These are phyloP conservation scores for Tuber magnatum DNA, from an alignment of 495 filamentous ascomycete species.

Conservation along the genomic window DNA sequence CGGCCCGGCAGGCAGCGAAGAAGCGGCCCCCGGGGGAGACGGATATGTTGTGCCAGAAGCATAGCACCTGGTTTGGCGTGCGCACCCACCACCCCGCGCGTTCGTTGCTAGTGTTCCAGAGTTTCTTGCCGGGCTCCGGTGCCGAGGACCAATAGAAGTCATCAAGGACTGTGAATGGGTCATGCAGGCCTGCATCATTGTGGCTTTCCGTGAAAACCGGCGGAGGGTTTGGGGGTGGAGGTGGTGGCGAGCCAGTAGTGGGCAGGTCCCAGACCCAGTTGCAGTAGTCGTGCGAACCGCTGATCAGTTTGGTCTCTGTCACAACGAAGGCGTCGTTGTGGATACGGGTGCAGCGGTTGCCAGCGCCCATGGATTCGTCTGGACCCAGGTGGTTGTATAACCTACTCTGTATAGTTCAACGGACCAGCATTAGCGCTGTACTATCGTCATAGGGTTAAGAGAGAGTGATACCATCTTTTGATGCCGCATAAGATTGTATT, in stretches of 20 bases:
- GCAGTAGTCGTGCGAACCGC: constrained; percentile 39
- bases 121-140: not conserved
- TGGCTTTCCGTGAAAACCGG: constrained; percentile 21
- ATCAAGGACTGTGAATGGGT: constrained; percentile 36
- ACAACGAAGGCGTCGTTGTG: constrained; percentile 33
- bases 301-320: constrained; percentile 29
- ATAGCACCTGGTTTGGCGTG: constrained; percentile 39
- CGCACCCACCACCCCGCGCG: constrained; percentile 40
- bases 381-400: constrained; percentile 31
- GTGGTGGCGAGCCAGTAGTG: not conserved
- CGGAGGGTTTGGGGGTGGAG: not conserved
- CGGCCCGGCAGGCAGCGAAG: constrained; percentile 36
- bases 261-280: constrained; percentile 39
- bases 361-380: constrained; percentile 30
- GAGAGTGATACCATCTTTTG: constrained; percentile 23
- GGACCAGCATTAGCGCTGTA: not conserved
- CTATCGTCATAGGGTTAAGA: not conserved
- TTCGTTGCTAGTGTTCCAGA: constrained; percentile 35
- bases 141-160: constrained; percentile 38
- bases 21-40: constrained; percentile 15
- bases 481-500: constrained; percentile 33
- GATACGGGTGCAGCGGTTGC: constrained; percentile 36
- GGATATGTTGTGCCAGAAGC: constrained; percentile 38
- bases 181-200: constrained; percentile 34
- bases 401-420: not conserved